phyloP scores from a whole-genome alignment of 345 rosid genomes.

The Noccaea bulbosa region DNA sequence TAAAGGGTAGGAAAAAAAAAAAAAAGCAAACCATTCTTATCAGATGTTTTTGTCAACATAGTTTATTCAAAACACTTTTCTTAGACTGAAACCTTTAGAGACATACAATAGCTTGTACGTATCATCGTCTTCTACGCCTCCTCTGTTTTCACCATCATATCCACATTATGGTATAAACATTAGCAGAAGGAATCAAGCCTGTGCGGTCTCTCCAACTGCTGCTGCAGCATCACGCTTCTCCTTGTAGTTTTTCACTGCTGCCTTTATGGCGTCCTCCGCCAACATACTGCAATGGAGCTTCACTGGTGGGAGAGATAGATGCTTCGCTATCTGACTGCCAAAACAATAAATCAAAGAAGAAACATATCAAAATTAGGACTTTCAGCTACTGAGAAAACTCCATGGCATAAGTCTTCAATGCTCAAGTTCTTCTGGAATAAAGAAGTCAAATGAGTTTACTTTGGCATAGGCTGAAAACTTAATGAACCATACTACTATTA shows the following conservation, averaged over 20 bases:
- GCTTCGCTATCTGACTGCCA: conserved; percentile 88
- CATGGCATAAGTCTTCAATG: neutral
- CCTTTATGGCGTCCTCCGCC: conserved; percentile 99
- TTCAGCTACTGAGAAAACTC: neutral
- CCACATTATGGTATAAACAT: conserved; percentile 29
- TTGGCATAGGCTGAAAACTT: neutral
- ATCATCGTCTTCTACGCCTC: conserved; percentile 12
- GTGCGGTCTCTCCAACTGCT: conserved; percentile 53
- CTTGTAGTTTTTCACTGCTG: conserved; percentile 89
- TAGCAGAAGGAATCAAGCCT: conserved; percentile 47
- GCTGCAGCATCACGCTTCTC: conserved; percentile 54
- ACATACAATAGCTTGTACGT: conserved; percentile 13
- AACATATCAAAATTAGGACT: conserved; percentile 15
- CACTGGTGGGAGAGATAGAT: conserved; percentile 97
- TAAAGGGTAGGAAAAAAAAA: conserved; percentile 1
- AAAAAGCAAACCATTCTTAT: conserved; percentile 15
- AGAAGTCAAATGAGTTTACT: neutral
- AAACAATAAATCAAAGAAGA: neutral
- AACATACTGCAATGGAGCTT: conserved; percentile 99
- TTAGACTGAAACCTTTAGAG: neutral
- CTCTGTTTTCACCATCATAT: conserved; percentile 39
- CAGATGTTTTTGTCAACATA: conserved; percentile 28
- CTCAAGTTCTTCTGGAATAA: neutral
- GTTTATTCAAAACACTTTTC: conserved; percentile 33
- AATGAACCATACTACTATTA: neutral